Evolutionary conservation across 202 grass and related monocot genomes (phyloP), one percentile per base, ranked within the genome.

Genomic region (Dendrocalamus latiflorus): DNA sequence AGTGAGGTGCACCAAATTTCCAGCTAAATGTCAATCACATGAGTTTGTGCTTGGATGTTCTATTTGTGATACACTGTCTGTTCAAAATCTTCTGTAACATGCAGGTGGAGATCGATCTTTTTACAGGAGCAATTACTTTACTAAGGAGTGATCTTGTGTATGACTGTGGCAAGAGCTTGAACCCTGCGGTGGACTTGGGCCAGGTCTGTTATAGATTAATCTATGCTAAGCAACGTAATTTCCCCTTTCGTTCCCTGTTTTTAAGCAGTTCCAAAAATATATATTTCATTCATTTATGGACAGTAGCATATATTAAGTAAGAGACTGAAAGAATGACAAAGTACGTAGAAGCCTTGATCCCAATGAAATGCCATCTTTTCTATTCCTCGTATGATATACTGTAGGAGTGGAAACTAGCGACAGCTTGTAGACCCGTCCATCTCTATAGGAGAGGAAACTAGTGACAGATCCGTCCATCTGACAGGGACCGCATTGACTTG

Each of bases 141-240:
- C 11, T 91, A 53, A 77, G 85, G 66, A 81, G 74, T 22, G 91
- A 97, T 44, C 44, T 34, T n/a, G n/a, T n/a, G n/a, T n/a, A n/a
- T n/a, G n/a, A n/a, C n/a, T n/a, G n/a, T n/a, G n/a, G n/a, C n/a
- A n/a, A n/a, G n/a, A n/a, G n/a, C n/a, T n/a, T n/a, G n/a, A n/a
- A n/a, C n/a, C n/a, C n/a, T n/a, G n/a, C n/a, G n/a, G 91, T 97
- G 12, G 91, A 97, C 79, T 83, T 97, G 53, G 94, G 94, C 60
- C 91, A 97, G 89, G 91, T 93, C 45, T 78, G 66, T 16, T 44
- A 36, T 8, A 36, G 17, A 53, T 83, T 81, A n/a, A n/a, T n/a
- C n/a, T n/a, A n/a, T n/a, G n/a, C n/a, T n/a, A n/a, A n/a, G n/a
- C n/a, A n/a, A n/a, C n/a, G n/a, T n/a, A n/a, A n/a, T 66, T 68